These are phyloP conservation scores for Pholiota adiposa DNA, from an alignment of 1,284 basidiomycete species.

Conservation along the genomic window DNA sequence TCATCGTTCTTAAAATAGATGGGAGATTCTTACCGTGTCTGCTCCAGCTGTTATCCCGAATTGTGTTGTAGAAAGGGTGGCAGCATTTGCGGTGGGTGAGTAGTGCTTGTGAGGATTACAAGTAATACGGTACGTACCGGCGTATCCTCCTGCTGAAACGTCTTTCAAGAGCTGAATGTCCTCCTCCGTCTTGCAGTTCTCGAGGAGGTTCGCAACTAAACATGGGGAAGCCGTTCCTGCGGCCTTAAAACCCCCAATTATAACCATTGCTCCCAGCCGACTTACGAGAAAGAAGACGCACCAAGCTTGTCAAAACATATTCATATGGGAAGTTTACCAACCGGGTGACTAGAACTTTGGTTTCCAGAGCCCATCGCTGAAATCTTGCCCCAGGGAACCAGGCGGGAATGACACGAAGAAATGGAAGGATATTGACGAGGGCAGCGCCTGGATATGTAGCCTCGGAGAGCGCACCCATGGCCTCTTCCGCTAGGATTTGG, in stretches of 20 bases:
- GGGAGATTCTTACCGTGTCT: conserved; percentile 14
- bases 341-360: not conserved
- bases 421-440: conserved; percentile 23
- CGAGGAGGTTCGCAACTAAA: conserved; percentile 1
- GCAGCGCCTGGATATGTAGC: conserved; percentile 17
- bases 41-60: conserved; percentile 13
- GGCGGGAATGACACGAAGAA: conserved; percentile 31
- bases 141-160: conserved; percentile 8
- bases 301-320: conserved; percentile 7
- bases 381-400: conserved; percentile 42
- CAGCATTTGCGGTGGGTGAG: no score
- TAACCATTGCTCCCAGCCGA: not conserved
- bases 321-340: not conserved
- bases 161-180: conserved; percentile 3
- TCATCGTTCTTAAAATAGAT: not conserved
- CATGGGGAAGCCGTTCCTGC: conserved; percentile 11
- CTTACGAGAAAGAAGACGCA: not conserved
- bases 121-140: conserved; percentile 1
- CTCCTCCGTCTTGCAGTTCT: not conserved
- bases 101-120: no score
- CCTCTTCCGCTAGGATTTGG: conserved; percentile 25
- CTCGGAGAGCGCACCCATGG: conserved; percentile 9
- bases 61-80: not conserved
- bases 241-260: not conserved
- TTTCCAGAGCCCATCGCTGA: not conserved